Base-by-base conservation (phyloP, 805 yeast genomes). In the Candida piceae region DNA sequence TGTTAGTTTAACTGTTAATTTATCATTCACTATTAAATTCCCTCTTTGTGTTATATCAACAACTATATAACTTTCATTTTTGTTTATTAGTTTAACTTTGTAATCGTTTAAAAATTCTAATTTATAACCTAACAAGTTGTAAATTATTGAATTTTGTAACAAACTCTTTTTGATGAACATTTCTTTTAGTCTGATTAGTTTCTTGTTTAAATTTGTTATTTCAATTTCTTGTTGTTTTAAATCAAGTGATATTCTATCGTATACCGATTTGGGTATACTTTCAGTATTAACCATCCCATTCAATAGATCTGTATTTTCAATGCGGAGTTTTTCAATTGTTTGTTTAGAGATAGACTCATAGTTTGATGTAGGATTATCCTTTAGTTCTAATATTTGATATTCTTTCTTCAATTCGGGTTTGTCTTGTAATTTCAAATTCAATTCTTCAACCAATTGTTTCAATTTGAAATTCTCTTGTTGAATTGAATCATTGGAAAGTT, bases 81-180 rank as follows among this genome's bases (percentile, higher is more conserved):
- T 68, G 13, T 27, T 34, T 4, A 44, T 59, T 50, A 79, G 62
- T 59, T 82, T 66, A 49, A 81, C 65, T 64, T 75, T 63, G 55
- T 72, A 58, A 63, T 77, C 64, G 46, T 69, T 65, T 53, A 78
- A 58, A 45, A 85, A 80, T 52, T 84, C 94, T 17, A 87, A 62
- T 32, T 74, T 71, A 57, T 76, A 86, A 0, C 96, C 96, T 35
- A 88, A 67, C 20, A 82, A 67, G 4, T 79, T 67, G 37, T 78
- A 74, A 0, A 86, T 77, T 1, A 81, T 74, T 22, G 79, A 76
- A 25, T 86, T 64, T 35, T 84, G 80, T 50, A 84, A 89, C 22
- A 69, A 60, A n/a, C 90, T 78, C 53, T 84, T 83, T 34, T 72
- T 70, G 13, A 76, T 60, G 53, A 76, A 86, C 6, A 74, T 70